Conservation (phyloP, 2,329 filamentous ascomycete species). For the Fusarium brevicatenulatum region DNA sequence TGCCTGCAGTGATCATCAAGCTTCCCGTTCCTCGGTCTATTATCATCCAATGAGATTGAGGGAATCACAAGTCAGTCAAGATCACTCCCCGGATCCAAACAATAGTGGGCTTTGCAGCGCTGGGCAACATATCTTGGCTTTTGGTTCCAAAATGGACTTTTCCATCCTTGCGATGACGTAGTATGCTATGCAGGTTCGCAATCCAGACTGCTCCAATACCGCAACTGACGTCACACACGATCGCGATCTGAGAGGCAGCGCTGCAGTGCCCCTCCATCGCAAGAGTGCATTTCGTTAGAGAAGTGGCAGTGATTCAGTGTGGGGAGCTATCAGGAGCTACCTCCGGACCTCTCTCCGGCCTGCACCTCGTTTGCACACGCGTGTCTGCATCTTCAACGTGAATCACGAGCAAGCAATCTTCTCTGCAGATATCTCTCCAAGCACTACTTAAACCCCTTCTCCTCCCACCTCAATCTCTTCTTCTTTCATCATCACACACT, state of each 20-base stretch:
- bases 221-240: constrained; percentile 30
- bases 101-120: constrained; percentile 15
- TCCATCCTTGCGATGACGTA: constrained; percentile 32
- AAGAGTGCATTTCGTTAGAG: constrained; percentile 15
- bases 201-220: not conserved
- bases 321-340: constrained; percentile 16
- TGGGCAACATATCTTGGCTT: constrained; percentile 17
- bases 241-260: constrained; percentile 8
- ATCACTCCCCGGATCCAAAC: constrained; percentile 24
- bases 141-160: constrained; percentile 17
- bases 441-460: constrained; percentile 37
- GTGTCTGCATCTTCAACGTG: constrained; percentile 16
- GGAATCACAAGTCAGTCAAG: not conserved
- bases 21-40: constrained; percentile 25
- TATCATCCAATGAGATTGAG: constrained; percentile 17
- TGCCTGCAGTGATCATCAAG: constrained; percentile 34
- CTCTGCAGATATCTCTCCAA: constrained; percentile 5
- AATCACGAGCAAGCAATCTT: constrained; percentile 6
- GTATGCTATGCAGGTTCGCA: not conserved
- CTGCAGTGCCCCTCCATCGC: not conserved
- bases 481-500: constrained; percentile 24
- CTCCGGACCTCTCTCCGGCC: not conserved
- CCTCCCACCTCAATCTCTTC: constrained; percentile 5
- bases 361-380: not conserved
- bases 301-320: not conserved